Percentiles rank a stretch among this genome's conserved stretches.
Conservation (phyloP, 108 stramenopile species). For the Skeletonema menzelii region DNA sequence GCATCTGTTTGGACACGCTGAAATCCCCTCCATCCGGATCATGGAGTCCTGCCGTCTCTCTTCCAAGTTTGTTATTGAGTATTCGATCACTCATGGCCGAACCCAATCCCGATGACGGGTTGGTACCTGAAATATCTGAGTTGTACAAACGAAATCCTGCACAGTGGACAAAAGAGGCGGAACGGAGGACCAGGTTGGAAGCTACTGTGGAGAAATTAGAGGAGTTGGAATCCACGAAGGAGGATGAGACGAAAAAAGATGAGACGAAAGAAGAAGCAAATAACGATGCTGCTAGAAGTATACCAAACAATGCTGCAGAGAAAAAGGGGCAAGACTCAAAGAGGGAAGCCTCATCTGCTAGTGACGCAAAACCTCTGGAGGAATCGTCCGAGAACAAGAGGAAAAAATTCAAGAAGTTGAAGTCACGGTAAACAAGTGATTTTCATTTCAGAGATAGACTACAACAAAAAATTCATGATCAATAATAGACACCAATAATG, state of each 20-base stretch:
- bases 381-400: background rate
- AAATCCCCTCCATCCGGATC: slow-evolving; percentile 60
- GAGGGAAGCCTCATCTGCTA: background rate
- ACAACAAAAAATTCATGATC: background rate
- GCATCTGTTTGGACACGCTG: slow-evolving; percentile 74
- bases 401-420: slow-evolving; percentile 1
- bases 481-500: background rate
- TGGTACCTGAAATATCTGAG: slow-evolving; percentile 70
- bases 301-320: background rate
- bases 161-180: slow-evolving; percentile 42
- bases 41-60: slow-evolving; percentile 72
- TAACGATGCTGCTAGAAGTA: background rate
- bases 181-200: slow-evolving; percentile 27
- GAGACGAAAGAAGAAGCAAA: background rate
- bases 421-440: background rate
- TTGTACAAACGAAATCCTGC: slow-evolving; percentile 33
- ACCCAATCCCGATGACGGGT: slow-evolving; percentile 76
- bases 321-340: background rate
- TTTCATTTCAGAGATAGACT: background rate
- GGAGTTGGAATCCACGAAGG: slow-evolving; percentile 26
- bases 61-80: slow-evolving; percentile 63
- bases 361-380: background rate
- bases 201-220: slow-evolving; percentile 41
- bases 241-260: background rate
- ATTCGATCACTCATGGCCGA: slow-evolving; percentile 69